Conservation (phyloP, 176 grass and related monocot genomes). For the Rhynchospora breviuscula region DNA sequence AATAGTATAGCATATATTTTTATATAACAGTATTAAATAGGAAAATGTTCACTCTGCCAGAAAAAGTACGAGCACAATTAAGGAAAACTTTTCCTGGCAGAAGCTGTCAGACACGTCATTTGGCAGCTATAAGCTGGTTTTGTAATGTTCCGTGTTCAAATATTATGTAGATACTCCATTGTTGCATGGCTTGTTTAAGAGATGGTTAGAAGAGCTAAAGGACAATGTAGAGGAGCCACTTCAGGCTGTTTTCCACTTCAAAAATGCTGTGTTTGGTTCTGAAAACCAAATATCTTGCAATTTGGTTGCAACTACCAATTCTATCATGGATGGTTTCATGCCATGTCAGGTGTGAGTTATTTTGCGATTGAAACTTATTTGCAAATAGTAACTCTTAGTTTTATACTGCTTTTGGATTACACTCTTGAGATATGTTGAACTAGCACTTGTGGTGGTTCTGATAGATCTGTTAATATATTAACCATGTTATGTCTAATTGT, state of each 20-base stretch:
- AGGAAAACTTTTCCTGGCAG: background rate
- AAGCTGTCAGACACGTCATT: background rate
- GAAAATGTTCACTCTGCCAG: background rate
- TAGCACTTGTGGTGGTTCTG: background rate
- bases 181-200: constrained; percentile 71
- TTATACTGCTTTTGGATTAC: background rate
- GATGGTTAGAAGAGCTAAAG: constrained; percentile 88
- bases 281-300: constrained; percentile 64
- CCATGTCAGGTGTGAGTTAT: constrained; percentile 57
- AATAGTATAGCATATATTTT: background rate
- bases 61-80: background rate
- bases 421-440: background rate
- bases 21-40: background rate
- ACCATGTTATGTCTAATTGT: background rate
- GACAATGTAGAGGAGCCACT: constrained; percentile 54
- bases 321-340: constrained; percentile 67
- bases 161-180: constrained; percentile 44
- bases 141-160: background rate
- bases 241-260: constrained; percentile 69
- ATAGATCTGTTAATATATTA: background rate
- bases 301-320: constrained; percentile 49
- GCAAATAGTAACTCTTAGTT: constrained; percentile 12
- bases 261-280: constrained; percentile 48
- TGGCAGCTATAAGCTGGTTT: background rate
- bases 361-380: background rate